phyloP scores from a whole-genome alignment of 352 stramenopile genomes.

The Phytophthora citrophthora region DNA sequence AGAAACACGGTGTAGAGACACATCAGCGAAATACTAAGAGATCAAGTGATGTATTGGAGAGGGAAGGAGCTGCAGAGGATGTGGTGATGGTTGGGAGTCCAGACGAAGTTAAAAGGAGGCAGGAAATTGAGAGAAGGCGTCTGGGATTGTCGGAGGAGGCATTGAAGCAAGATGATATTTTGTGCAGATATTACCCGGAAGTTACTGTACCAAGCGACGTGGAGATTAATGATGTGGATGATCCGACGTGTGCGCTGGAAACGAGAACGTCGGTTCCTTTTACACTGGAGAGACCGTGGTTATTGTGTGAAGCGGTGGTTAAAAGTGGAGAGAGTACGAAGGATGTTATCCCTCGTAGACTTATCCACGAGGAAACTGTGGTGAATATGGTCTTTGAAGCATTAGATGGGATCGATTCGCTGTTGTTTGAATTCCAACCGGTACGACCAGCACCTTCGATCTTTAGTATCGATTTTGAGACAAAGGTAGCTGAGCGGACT shows the following conservation, averaged over 20 bases:
- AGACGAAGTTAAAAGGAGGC: constrained; percentile 1
- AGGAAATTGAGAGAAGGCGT: constrained; percentile 6
- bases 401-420: constrained; percentile 53
- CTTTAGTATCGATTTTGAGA: constrained; percentile 48
- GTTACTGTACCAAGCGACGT: constrained; percentile 7
- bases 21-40: constrained; percentile 26
- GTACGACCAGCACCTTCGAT: constrained; percentile 15
- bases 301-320: constrained; percentile 39
- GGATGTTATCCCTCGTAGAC: constrained; percentile 12
- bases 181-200: constrained; percentile 54
- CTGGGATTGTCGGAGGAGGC: constrained; percentile 25
- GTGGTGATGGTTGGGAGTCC: not conserved
- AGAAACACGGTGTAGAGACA: not conserved
- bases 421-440: constrained; percentile 52
- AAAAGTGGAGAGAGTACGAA: constrained; percentile 4
- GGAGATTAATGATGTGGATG: constrained; percentile 15
- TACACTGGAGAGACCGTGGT: constrained; percentile 43
- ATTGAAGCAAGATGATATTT: constrained; percentile 33
- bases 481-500: constrained; percentile 32
- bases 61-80: not conserved
- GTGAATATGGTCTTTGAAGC: constrained; percentile 66
- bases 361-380: constrained; percentile 60
- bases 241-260: constrained; percentile 18
- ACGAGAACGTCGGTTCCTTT: constrained; percentile 23
- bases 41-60: constrained; percentile 22